Evolutionary conservation across 2,329 filamentous ascomycete genomes (phyloP), one percentile per base, ranked within the genome.

Genomic region (Fusarium paranaense): DNA sequence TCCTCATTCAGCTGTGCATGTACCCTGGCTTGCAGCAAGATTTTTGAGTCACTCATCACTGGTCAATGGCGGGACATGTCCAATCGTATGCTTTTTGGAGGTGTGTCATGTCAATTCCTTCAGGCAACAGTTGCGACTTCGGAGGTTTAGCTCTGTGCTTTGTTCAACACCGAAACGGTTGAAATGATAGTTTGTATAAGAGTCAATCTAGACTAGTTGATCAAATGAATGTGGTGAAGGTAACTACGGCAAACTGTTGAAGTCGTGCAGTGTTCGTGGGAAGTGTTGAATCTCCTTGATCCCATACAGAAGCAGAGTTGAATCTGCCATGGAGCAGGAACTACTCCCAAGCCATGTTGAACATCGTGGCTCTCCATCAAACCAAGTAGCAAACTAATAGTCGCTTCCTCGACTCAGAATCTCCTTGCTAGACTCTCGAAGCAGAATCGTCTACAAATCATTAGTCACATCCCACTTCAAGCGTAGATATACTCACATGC

Each of bases 321-420:
- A 42, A 52, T 62, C 50, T 18, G 35, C 57, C 38, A 11, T 62
- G 9, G 16, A 40, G n/a, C 33, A 30, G 35, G 67, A 71, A 7
- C 40, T 37, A 58, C 54, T 52, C 27, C 25, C n/a, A 57, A 20
- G n/a, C 16, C 27, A n/a, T 64, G 64, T 69, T 77, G 62, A 75
- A 76, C 27, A 33, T 10, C 47, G 40, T 33, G 25, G 18, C n/a
- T 13, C 10, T 35, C 27, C 7, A 14, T n/a, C 40, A 45, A 2
- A 16, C n/a, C 0, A 33, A 56, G 11, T 6, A 20, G 32, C 13
- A 40, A 37, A n/a, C 4, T 37, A 89, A 71, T 89, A 89, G 79
- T 89, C 87, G 18, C 84, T 82, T 27, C 88, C 87, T 50, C 87
- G 87, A 75, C 86, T 88, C 20, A 89, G 79, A 22, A 90, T 81